Base-by-base conservation (phyloP, 371 early-diverging fungal species). In the Syncephalastrum sp. region DNA sequence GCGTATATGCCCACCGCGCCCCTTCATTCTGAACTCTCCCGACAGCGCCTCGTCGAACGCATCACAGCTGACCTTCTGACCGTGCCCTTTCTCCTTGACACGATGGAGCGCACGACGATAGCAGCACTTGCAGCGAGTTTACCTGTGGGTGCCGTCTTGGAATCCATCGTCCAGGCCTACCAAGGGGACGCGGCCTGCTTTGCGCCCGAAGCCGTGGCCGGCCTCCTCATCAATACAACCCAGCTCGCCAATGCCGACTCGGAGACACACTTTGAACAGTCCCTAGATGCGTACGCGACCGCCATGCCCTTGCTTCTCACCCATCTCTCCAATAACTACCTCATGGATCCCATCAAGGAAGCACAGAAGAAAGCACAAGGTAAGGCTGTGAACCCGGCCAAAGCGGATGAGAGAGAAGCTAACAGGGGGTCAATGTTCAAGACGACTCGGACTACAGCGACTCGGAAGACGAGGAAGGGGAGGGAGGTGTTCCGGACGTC, bases 391-490 rank as follows among this genome's bases (percentile, higher is more conserved):
- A 7, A 29, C 21, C 21, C 21, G 2, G 2, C 21, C 29, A 3
- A 7, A 1, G 29, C 7, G 6, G 29, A 29, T 7, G 29, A 29
- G 29, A 29, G 29, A 29, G 7, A 41, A 42, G 52, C 53, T 33
- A 53, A 43, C 57, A 49, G 16, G 49, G 52, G 33, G 56, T 57
- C 12, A 21, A 21, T 21, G 21, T 21, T 21, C 2, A 33, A 13
- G 69, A 63, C 14, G 67, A 50, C 27, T 38, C 64, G 19, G 83
- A 79, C 16, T 76, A 76, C 3, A 81, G 83, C 13, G 25, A 56
- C 38, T 8, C 8, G n/a, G 17, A 17, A 17, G 16, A 50, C 13
- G 74, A 75, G 6, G 62, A 72, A 16, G 76, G 70, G 1, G 80
- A 77, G 43, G 49, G 29, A 4, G 29, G 29, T 1, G 38, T 10